These are phyloP conservation scores for Chlorokybus atmophyticus DNA, from an alignment of 139 green algal species.

Conservation along the genomic window DNA sequence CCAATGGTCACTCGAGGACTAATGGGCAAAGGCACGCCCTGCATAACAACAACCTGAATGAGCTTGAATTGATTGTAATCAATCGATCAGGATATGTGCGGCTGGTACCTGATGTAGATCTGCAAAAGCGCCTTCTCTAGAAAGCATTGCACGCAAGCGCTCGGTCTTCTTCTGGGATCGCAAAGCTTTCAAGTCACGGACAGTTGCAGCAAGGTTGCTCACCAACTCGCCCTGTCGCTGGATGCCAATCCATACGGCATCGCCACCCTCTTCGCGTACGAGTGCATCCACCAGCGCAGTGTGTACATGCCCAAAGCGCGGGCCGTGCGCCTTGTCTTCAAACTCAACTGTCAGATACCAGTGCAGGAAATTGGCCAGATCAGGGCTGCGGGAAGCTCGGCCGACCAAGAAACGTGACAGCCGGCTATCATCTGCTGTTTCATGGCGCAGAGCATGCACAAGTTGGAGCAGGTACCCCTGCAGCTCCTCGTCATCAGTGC, in stretches of 20 bases:
- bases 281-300: too few relatives aligned
- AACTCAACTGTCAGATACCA: conserved; percentile 80
- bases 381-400: conserved; percentile 26
- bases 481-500: conserved; percentile 73
- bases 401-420: conserved; percentile 61
- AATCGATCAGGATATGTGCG: too few relatives aligned
- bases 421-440: conserved; percentile 44
- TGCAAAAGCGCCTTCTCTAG: neutral
- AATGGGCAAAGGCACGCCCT: conserved; percentile 58
- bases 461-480: conserved; percentile 84
- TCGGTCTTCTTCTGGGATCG: conserved; percentile 16
- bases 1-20: conserved; percentile 52
- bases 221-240: conserved; percentile 56
- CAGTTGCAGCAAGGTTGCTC: conserved; percentile 29
- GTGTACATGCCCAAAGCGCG: too few relatives aligned
- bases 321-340: conserved; percentile 36
- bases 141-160: conserved; percentile 17
- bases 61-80: too few relatives aligned
- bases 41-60: too few relatives aligned
- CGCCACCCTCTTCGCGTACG: too few relatives aligned
- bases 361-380: conserved; percentile 67
- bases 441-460: conserved; percentile 84
- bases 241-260: conserved; percentile 38
- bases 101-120: too few relatives aligned
- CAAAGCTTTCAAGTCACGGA: conserved; percentile 17